These are phyloP conservation scores for Leonotis leonurus DNA, from an alignment of 257 asterid species.

Conservation along the genomic window DNA sequence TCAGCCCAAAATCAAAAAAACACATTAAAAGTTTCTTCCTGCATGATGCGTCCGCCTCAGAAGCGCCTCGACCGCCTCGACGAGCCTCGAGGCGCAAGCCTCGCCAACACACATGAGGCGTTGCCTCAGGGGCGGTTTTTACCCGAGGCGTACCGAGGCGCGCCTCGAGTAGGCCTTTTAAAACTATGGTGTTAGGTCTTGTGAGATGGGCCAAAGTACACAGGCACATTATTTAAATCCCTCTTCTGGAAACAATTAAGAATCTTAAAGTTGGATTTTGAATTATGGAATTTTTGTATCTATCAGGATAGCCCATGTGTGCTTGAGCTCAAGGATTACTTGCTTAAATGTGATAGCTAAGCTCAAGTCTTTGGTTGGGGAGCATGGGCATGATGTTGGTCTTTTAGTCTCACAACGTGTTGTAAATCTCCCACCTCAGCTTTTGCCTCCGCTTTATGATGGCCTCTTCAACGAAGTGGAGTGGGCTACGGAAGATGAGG, in stretches of 20 bases:
- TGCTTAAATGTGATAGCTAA: conserved; percentile 38
- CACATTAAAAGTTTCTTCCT: too few species aligned
- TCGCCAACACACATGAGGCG: too few species aligned
- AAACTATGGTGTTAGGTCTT: conserved; percentile 5
- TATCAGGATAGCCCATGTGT: conserved; percentile 45
- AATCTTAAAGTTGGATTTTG: not conserved
- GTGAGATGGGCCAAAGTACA: not conserved
- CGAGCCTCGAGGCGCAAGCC: too few species aligned
- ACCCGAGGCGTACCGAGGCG: too few species aligned
- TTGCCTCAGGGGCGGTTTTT: too few species aligned
- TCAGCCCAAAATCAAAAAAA: too few species aligned
- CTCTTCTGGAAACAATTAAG: too few species aligned
- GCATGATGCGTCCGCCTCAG: too few species aligned
- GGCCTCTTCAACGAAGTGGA: conserved; percentile 80
- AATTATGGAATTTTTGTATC: conserved; percentile 3
- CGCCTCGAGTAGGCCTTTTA: too few species aligned
- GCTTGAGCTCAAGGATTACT: conserved; percentile 48
- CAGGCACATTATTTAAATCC: too few species aligned
- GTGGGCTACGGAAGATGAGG: conserved; percentile 99
- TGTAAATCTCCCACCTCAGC: conserved; percentile 92
- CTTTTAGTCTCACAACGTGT: conserved; percentile 79
- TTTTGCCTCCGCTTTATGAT: conserved; percentile 86
- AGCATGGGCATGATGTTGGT: conserved; percentile 46
- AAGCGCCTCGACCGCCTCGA: too few species aligned
- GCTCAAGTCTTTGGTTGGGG: conserved; percentile 43